Evolutionary conservation across 768 basidiomycete species (phyloP).

Genomic region (Leccinum uliginosum): DNA sequence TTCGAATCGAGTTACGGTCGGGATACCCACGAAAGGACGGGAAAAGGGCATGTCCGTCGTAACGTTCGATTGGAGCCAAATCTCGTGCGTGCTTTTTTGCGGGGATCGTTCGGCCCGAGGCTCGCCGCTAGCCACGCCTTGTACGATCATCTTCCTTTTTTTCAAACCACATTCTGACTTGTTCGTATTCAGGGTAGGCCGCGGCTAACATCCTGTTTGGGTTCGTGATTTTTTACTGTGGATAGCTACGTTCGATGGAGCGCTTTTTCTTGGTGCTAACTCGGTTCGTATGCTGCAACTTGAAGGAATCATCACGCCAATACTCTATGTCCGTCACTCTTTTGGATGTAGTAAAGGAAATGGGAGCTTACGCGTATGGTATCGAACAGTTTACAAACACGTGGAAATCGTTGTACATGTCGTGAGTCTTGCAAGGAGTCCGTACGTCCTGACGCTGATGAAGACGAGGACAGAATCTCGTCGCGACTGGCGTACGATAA

Average conservation of each 20-base stretch:
- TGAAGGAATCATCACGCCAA: slow-evolving; percentile 34
- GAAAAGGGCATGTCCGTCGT: slow-evolving; percentile 60
- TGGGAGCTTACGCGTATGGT: background rate
- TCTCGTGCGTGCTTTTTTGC: slow-evolving; percentile 33
- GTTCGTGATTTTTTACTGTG: slow-evolving; percentile 60
- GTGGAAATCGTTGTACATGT: slow-evolving; percentile 57
- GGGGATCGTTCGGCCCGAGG: slow-evolving; percentile 3
- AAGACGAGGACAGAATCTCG: slow-evolving; percentile 41
- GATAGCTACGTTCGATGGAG: background rate
- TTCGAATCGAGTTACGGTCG: background rate
- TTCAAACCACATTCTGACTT: background rate
- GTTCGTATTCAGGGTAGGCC: slow-evolving; percentile 55
- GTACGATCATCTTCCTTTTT: slow-evolving; percentile 10
- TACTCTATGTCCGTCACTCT: slow-evolving; percentile 46
- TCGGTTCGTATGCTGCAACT: background rate
- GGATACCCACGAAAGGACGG: background rate
- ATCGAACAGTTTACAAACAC: slow-evolving; percentile 51
- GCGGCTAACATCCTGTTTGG: slow-evolving; percentile 66
- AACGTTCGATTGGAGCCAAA: slow-evolving; percentile 81
- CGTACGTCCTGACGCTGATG: background rate
- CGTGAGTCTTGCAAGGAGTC: slow-evolving; percentile 32
- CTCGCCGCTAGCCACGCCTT: slow-evolving; percentile 68
- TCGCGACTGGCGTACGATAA: slow-evolving; percentile 64
- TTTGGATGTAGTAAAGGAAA: slow-evolving; percentile 28
- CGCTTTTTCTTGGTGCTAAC: slow-evolving; percentile 1